Conservation (phyloP, 2,329 filamentous ascomycete species). For the Ophiocordyceps camponoti-floridani region DNA sequence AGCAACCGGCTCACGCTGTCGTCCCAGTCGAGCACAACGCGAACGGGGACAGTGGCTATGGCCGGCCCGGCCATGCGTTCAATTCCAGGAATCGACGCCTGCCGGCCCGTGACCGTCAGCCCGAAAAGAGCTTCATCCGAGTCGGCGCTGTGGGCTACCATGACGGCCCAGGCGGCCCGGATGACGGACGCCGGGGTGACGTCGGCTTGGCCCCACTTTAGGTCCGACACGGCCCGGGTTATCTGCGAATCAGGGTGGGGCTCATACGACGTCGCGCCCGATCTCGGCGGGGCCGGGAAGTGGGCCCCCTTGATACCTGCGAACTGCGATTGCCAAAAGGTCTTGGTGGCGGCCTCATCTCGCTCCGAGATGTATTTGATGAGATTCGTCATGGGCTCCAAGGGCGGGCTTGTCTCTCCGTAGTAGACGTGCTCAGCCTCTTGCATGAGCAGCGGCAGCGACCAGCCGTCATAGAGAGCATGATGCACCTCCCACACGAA, state of each 20-base stretch:
- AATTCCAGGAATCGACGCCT: constrained; percentile 9
- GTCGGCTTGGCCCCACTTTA: constrained; percentile 2
- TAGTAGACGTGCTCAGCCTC: constrained; percentile 4
- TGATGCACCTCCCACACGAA: constrained; percentile 14
- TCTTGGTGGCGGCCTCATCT: constrained; percentile 7
- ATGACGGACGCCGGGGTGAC: constrained; percentile 8
- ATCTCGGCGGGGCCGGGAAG: constrained; percentile 2
- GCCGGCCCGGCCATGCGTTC: constrained; percentile 10
- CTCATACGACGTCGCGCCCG: not conserved
- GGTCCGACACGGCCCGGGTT: constrained; percentile 1
- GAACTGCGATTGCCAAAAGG: constrained; percentile 23
- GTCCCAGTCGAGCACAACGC: constrained; percentile 3
- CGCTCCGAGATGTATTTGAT: constrained; percentile 22
- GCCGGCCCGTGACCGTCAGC: constrained; percentile 9
- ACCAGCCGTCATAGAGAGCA: constrained; percentile 34
- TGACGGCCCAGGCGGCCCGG: constrained; percentile 12
- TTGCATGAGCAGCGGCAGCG: constrained; percentile 17
- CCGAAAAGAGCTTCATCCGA: constrained; percentile 14
- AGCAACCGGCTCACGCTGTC: constrained; percentile 1
- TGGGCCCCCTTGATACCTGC: constrained; percentile 6
- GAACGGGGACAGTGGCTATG: constrained; percentile 10
- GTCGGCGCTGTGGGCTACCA: constrained; percentile 17
- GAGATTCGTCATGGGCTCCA: constrained; percentile 16
- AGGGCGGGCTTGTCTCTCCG: not conserved
- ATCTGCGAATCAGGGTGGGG: constrained; percentile 2